Conservation (phyloP, 345 rosid species). For the Psidium guajava region DNA sequence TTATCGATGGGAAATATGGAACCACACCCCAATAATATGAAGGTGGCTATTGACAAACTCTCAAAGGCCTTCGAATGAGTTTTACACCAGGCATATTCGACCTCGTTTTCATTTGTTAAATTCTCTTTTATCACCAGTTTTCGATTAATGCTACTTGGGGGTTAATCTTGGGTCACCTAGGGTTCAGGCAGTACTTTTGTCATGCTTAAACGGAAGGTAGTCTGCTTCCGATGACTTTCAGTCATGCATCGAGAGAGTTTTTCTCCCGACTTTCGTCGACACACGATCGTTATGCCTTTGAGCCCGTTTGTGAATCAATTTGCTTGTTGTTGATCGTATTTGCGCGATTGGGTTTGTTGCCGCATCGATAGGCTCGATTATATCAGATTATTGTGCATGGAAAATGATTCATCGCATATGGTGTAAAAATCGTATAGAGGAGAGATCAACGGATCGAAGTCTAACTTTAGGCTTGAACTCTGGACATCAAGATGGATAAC, state of each 20-base stretch:
- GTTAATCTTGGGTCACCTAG: not conserved
- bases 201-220: not conserved
- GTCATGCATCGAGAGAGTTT: not conserved
- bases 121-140: not conserved
- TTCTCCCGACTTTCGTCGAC: not conserved
- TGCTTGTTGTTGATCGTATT: not conserved
- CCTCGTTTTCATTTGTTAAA: not conserved
- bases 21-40: too few species aligned
- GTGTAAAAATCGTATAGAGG: too few species aligned
- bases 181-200: not conserved
- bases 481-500: too few species aligned
- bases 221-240: not conserved
- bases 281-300: not conserved
- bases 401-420: too few species aligned
- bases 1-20: too few species aligned
- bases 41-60: too few species aligned
- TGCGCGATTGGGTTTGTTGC: too few species aligned
- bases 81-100: not conserved
- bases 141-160: not conserved
- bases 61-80: too few species aligned
- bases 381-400: too few species aligned
- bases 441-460: too few species aligned
- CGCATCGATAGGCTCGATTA: too few species aligned
- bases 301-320: not conserved
- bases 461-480: too few species aligned